phyloP scores from a whole-genome alignment of 768 basidiomycete genomes.

The Pleurotus sapidus region DNA sequence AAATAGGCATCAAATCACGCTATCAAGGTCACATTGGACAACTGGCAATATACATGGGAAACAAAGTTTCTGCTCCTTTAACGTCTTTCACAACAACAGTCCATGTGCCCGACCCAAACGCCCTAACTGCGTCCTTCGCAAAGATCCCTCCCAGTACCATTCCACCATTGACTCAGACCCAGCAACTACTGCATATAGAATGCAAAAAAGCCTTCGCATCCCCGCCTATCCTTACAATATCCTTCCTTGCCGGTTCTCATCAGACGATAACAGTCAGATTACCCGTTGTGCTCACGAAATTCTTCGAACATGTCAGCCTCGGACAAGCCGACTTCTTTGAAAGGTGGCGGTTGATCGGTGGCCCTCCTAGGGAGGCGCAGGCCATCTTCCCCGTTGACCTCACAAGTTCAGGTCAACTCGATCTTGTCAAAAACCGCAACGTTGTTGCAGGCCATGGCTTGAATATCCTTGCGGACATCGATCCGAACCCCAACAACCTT shows the following conservation, averaged over 20 bases:
- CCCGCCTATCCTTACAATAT: constrained; percentile 79
- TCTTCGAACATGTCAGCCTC: constrained; percentile 91
- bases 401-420: constrained; percentile 65
- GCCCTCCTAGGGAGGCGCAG: constrained; percentile 91
- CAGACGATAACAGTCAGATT: constrained; percentile 82
- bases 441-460: constrained; percentile 78
- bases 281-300: constrained; percentile 87
- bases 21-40: constrained; percentile 95
- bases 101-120: constrained; percentile 67
- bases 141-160: constrained; percentile 88
- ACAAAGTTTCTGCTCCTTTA: constrained; percentile 88
- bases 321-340: constrained; percentile 90
- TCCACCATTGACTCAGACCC: constrained; percentile 80
- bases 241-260: constrained; percentile 90
- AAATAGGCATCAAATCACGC: constrained; percentile 94
- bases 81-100: constrained; percentile 88
- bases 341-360: constrained; percentile 96
- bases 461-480: constrained; percentile 77
- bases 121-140: constrained; percentile 80
- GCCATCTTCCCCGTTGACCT: constrained; percentile 78
- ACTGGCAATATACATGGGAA: constrained; percentile 92
- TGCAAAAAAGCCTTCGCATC: constrained; percentile 84
- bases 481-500: constrained; percentile 91
- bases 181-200: constrained; percentile 91
- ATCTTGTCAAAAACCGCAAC: constrained; percentile 68